Evolutionary conservation across 2,329 filamentous ascomycete genomes (phyloP).

Genomic region (Parasarocladium wereldwijsianum): DNA sequence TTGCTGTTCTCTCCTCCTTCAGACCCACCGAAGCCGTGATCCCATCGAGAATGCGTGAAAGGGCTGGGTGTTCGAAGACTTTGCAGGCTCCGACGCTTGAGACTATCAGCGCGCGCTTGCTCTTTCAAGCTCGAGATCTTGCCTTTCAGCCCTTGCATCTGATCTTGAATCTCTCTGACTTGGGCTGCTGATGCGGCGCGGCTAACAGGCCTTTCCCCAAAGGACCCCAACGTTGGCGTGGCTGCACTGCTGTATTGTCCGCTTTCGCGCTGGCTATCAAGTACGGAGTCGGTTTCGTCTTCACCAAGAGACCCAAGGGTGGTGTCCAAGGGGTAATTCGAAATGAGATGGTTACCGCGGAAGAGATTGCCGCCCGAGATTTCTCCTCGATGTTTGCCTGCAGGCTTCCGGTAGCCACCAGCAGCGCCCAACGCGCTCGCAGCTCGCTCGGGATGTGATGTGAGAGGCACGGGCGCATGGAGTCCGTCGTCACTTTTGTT

Average conservation of each 20-base stretch:
- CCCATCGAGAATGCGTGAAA: conserved; percentile 51
- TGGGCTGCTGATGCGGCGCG: conserved; percentile 60
- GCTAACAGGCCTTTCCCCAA: conserved; percentile 33
- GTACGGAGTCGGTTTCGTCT: conserved; percentile 24
- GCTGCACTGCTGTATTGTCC: conserved; percentile 22
- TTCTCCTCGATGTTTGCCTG: conserved; percentile 15
- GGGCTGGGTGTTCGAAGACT: conserved; percentile 64
- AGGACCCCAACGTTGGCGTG: conserved; percentile 29
- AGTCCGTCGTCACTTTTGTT: conserved; percentile 18
- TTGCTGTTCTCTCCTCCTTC: neutral
- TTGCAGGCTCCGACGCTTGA: conserved; percentile 64
- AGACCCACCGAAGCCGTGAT: conserved; percentile 9
- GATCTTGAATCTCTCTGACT: conserved; percentile 60
- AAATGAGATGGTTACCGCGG: conserved; percentile 18
- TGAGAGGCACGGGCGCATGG: conserved; percentile 13
- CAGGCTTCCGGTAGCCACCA: conserved; percentile 38
- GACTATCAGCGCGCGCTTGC: conserved; percentile 62
- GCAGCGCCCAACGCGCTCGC: conserved; percentile 49
- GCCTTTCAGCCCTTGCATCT: conserved; percentile 74
- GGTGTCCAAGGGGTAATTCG: conserved; percentile 24
- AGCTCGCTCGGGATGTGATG: conserved; percentile 35
- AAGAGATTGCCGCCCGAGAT: neutral
- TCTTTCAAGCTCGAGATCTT: conserved; percentile 71
- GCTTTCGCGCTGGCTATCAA: conserved; percentile 16
- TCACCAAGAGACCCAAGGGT: conserved; percentile 39